Base-by-base conservation (phyloP, 257 asterid species). In the Ilex aquifolium region DNA sequence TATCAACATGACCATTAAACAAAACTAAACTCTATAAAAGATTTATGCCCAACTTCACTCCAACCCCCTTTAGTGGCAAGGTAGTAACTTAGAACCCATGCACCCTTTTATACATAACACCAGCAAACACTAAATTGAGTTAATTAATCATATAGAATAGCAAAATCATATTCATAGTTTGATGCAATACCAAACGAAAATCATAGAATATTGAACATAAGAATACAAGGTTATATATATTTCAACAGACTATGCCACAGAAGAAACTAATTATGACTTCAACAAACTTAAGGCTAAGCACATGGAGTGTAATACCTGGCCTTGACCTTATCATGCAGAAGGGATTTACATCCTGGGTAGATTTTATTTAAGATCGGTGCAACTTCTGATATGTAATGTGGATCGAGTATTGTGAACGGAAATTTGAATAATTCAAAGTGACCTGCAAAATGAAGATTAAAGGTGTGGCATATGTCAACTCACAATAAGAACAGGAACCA, bases 341-440 rank as follows among this genome's bases (percentile, higher is more conserved):
- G 4, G 64, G 79, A 71, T 82, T 90, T 93, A 81, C 99, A 93
- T 56, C 81, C 92, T 0, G 97, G 96, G 57, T 97, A 93, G 72
- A 93, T 84, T 69, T 76, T 85, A 76, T 87, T 93, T 60, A 93
- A 84, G 63, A 86, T 67, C 73, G 78, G 79, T 27, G 88, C 88
- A 64, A 90, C 74, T 71, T 93, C 99, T 12, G 87, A 65, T 79
- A 84, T 80, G 76, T 67, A 88, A 82, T 81, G 86, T 13, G 96
- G 96, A 78, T 87, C 80, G 63, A 93, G 67, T 66, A 87, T 82
- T n/a, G 99, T 93, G 59, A 8, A 78, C 0, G 92, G 88, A 21
- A 93, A 77, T 30, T 84, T 75, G 74, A 93, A 81, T 66, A 87
- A 56, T 40, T 97, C 99, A 74, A 85, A 93, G 77, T 93, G 99